Conservation (phyloP, 352 stramenopile species). For the Halophytophthora polymorphica region DNA sequence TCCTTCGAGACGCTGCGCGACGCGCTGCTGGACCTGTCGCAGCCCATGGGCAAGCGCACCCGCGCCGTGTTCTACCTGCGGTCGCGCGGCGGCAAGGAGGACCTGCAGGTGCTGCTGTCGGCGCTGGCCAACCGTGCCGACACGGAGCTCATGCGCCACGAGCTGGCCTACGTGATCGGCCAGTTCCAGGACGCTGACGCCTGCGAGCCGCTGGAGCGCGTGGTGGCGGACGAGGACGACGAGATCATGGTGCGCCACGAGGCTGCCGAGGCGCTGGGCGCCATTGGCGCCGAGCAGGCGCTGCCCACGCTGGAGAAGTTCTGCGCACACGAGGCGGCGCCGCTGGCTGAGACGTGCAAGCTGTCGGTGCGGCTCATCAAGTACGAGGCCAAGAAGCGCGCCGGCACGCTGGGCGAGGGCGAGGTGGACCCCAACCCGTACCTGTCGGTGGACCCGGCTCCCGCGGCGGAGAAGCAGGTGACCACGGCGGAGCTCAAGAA, state of each 20-base stretch:
- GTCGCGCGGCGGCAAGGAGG: constrained; percentile 70
- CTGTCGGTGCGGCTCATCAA: constrained; percentile 91
- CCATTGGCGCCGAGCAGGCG: constrained; percentile 88
- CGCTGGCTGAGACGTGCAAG: constrained; percentile 95
- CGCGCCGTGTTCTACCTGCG: constrained; percentile 91
- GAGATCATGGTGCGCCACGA: constrained; percentile 92
- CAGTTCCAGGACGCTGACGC: constrained; percentile 94
- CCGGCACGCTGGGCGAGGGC: constrained; percentile 43
- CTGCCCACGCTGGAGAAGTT: constrained; percentile 88
- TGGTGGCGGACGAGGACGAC: constrained; percentile 87
- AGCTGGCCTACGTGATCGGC: constrained; percentile 98
- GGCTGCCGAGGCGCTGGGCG: constrained; percentile 95
- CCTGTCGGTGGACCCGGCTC: constrained; percentile 94
- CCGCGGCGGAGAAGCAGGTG: constrained; percentile 73
- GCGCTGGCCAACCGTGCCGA: constrained; percentile 85
- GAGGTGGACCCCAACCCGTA: constrained; percentile 89
- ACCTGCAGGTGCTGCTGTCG: constrained; percentile 71
- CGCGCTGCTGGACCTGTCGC: constrained; percentile 71
- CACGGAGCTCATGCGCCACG: constrained; percentile 96
- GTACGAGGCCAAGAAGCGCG: constrained; percentile 82
- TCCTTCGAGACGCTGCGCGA: constrained; percentile 57
- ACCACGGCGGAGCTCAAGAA: constrained; percentile 76
- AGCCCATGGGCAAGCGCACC: constrained; percentile 89
- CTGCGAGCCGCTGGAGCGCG: constrained; percentile 66
- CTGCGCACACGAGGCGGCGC: constrained; percentile 61